Percentiles rank a stretch among this genome's conserved stretches.
Conservation (phyloP, 2,329 filamentous ascomycete species). For the Periconia sp. region DNA sequence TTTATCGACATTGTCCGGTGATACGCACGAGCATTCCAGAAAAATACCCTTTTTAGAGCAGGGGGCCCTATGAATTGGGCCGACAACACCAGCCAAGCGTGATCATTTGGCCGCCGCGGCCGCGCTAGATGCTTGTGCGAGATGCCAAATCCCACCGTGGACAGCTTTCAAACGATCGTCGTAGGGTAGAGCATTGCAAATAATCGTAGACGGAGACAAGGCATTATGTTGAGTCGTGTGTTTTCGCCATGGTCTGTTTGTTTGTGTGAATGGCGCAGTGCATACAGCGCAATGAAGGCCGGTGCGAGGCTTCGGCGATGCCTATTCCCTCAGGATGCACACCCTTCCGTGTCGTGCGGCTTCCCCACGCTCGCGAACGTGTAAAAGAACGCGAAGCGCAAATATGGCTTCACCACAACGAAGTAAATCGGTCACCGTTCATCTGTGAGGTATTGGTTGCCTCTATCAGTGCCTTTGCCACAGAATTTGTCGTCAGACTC, state of each 20-base stretch:
- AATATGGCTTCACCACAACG: background rate
- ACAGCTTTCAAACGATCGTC: background rate
- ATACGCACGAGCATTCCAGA: conserved; percentile 14
- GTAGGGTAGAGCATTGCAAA: background rate
- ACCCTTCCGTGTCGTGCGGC: background rate
- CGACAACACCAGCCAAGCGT: conserved; percentile 4
- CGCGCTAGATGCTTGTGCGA: conserved; percentile 15
- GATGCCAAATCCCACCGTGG: conserved; percentile 13
- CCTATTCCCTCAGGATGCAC: background rate
- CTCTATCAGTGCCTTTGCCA: background rate
- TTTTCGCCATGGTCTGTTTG: too few species aligned
- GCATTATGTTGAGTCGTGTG: too few species aligned
- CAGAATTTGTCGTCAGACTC: background rate
- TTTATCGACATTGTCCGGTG: too few species aligned
- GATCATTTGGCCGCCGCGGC: conserved; percentile 4
- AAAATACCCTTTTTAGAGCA: conserved; percentile 8
- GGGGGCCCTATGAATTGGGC: conserved; percentile 2
- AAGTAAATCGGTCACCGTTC: background rate
- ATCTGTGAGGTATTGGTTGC: background rate
- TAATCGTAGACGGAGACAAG: too few species aligned
- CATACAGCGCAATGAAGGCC: background rate
- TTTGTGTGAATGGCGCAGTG: background rate
- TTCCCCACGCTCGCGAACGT: background rate
- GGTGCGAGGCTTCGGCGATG: background rate
- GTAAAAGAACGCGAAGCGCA: too few species aligned